Base-by-base conservation (phyloP, 495 filamentous ascomycete genomes). In the Aspergillus diversus region DNA sequence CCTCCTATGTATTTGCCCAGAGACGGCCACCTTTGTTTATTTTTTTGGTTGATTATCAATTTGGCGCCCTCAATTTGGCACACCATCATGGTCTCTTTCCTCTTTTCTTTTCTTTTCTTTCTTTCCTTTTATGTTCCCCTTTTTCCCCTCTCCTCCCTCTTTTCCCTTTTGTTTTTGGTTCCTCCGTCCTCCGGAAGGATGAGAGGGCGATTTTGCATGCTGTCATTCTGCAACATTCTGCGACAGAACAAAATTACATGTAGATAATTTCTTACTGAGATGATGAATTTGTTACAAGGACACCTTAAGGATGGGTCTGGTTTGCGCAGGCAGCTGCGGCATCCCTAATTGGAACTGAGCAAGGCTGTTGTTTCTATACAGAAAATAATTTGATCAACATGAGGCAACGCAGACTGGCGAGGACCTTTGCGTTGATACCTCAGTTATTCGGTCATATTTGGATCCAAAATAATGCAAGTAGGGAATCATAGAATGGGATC, bases 1-100 rank as follows among this genome's bases (percentile, higher is more conserved):
- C 37, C 37, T 53, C 60, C 59, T 53, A 55, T 56, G 49, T 49
- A 66, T 65, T 60, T 57, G 9, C 16, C 53, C 17, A 39, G 43
- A 57, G 33, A 51, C 17, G 49, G 43, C 43, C 43, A 46, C 21
- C 5, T 63, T 64, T 37, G 61, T 34, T 67, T 39, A 57, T 66
- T 57, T 62, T 47, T 59, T 56, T 27, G 35, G 59, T 46, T 11
- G 17, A 54, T 60, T 55, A 43, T n/a, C 31, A 17, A 7, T 66
- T 59, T 35, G 35, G 55, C 9, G 39, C 42, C 35, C 31, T 57
- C 33, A 59, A 32, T 63, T 50, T 52, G 59, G 48, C 9, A 27
- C 21, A 42, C 27, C 11, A 33, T 39, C 43, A 42, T 42, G 27
- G 15, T 34, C 34, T 39, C 47, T 61, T 47, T 13, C 50, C 39